Conservation (phyloP, 2,329 filamentous ascomycete species). For the Neoscytalidium dimidiatum region DNA sequence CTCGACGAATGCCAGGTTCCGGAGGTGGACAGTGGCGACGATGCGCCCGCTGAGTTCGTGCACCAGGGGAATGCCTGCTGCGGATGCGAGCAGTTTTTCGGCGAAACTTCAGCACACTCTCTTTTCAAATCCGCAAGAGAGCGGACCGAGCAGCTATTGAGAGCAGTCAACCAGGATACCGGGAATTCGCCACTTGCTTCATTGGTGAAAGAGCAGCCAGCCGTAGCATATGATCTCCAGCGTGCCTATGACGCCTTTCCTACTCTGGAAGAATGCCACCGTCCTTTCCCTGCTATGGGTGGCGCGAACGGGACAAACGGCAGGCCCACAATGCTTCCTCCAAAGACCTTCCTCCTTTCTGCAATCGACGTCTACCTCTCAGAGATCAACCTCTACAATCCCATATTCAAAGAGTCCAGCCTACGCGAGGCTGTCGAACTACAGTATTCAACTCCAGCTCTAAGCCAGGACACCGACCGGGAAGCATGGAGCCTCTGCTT, state of each 20-base stretch:
- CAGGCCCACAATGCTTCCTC: background rate
- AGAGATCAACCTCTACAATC: background rate
- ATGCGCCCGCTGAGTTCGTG: background rate
- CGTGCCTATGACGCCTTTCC: background rate
- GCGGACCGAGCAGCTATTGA: background rate
- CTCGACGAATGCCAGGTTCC: background rate
- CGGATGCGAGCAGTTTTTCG: constrained; percentile 3
- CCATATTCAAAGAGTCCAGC: background rate
- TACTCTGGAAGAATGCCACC: background rate
- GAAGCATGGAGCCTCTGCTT: background rate
- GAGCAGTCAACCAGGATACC: background rate
- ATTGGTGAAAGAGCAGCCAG: background rate
- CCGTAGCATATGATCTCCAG: background rate
- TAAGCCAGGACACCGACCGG: background rate
- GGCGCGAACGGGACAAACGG: background rate
- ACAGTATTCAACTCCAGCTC: background rate
- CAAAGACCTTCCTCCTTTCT: background rate
- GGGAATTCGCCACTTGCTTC: background rate
- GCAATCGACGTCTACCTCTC: background rate
- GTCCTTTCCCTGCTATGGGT: background rate
- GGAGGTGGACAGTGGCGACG: background rate
- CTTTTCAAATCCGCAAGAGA: background rate
- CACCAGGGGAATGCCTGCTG: background rate
- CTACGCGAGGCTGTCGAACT: background rate
- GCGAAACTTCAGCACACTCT: background rate